A percentile compares a stretch with the other conserved stretches of the same genome.
These are phyloP conservation scores for Handroanthus guayacan DNA, from an alignment of 257 asterid genomes.

Conservation along the genomic window DNA sequence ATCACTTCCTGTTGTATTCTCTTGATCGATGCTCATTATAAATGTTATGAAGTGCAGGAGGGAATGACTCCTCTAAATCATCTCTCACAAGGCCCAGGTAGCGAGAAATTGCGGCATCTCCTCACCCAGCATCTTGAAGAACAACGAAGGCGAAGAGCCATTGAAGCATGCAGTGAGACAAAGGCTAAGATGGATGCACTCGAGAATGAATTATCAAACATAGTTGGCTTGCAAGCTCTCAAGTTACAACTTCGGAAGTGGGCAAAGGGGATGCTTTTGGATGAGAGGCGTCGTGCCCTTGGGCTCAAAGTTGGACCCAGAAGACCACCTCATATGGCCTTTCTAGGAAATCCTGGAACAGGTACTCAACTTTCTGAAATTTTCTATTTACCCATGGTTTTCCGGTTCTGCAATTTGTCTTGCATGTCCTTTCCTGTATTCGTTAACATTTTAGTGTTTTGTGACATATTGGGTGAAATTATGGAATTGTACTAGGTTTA, in stretches of 20 bases:
- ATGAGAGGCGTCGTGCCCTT: slow-evolving; percentile 85
- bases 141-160: slow-evolving; percentile 80
- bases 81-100: slow-evolving; percentile 85
- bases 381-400: slow-evolving; percentile 5
- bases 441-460: not conserved
- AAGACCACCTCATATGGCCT: slow-evolving; percentile 98
- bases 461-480: slow-evolving; percentile 1
- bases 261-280: slow-evolving; percentile 97
- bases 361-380: slow-evolving; percentile 50
- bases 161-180: slow-evolving; percentile 88
- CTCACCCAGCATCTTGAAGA: slow-evolving; percentile 73
- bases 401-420: not conserved
- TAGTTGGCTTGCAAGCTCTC: slow-evolving; percentile 76
- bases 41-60: slow-evolving; percentile 66
- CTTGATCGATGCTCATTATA: slow-evolving; percentile 45
- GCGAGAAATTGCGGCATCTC: slow-evolving; percentile 72
- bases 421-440: slow-evolving; percentile 9
- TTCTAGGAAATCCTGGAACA: slow-evolving; percentile 98
- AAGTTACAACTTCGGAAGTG: slow-evolving; percentile 82
- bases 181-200: slow-evolving; percentile 85
- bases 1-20: slow-evolving; percentile 20
- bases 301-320: slow-evolving; percentile 84
- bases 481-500: not conserved
- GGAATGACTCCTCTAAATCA: slow-evolving; percentile 88
- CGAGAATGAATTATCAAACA: slow-evolving; percentile 70